phyloP scores from a whole-genome alignment of 2,329 filamentous ascomycete genomes.

The Daldinia eschscholtzii region DNA sequence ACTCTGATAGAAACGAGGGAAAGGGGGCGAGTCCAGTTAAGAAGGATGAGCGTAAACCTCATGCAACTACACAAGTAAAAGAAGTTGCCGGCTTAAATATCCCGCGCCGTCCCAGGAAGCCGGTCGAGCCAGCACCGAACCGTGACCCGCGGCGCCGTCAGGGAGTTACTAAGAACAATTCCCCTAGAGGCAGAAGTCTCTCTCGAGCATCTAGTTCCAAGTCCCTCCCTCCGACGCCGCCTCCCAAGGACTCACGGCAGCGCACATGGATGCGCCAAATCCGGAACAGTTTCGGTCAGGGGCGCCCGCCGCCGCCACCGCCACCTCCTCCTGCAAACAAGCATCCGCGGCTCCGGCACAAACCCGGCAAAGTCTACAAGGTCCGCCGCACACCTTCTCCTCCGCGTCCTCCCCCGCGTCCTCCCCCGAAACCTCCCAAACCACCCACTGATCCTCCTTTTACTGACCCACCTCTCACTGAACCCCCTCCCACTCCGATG shows the following conservation, averaged over 20 bases:
- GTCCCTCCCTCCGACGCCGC: background rate
- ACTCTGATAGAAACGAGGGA: background rate
- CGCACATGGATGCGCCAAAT: background rate
- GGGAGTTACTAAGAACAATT: background rate
- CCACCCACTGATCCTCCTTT: background rate
- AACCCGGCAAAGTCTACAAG: constrained; percentile 21
- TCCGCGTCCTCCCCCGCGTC: background rate
- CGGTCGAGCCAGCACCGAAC: background rate
- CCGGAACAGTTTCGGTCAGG: background rate
- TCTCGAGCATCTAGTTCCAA: background rate
- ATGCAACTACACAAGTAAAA: background rate
- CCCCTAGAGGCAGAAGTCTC: background rate
- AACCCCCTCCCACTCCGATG: constrained; percentile 13
- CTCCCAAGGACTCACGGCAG: background rate
- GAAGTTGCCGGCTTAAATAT: background rate
- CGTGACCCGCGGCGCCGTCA: background rate
- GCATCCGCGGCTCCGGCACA: constrained; percentile 28
- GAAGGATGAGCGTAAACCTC: background rate
- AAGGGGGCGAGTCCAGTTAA: background rate
- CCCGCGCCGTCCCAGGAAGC: background rate
- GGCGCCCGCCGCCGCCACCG: background rate
- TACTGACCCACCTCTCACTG: background rate
- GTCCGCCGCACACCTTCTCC: constrained; percentile 9
- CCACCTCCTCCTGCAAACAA: background rate
- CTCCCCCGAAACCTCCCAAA: background rate